Evolutionary conservation across 2,329 filamentous ascomycete genomes (phyloP).

Genomic region (Cercospora brassicicola): DNA sequence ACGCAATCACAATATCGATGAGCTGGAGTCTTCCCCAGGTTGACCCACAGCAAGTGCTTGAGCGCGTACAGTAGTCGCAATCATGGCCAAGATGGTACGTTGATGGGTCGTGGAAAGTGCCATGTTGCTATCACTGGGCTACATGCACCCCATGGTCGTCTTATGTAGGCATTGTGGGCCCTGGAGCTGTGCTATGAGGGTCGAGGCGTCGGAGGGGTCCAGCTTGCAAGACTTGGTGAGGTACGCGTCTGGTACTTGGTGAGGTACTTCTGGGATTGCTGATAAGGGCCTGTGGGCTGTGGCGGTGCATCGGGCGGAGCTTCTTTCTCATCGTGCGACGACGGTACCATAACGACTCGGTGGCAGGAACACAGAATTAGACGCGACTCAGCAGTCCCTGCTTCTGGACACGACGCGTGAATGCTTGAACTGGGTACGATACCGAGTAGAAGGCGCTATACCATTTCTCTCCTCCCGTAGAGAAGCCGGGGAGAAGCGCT

Average conservation of each 20-base stretch:
- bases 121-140: background rate
- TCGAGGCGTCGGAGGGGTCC: conserved; percentile 17
- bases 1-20: conserved; percentile 5
- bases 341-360: background rate
- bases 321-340: background rate
- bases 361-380: background rate
- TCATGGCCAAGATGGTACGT: background rate
- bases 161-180: conserved; percentile 27
- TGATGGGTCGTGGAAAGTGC: background rate
- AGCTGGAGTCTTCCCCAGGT: conserved; percentile 5
- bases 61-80: conserved; percentile 3
- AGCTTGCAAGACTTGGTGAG: background rate
- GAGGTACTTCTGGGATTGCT: conserved; percentile 23
- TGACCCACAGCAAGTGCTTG: background rate
- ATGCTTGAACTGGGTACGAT: background rate
- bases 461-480: background rate
- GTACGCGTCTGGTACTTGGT: conserved; percentile 28
- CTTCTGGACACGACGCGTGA: background rate
- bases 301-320: conserved; percentile 19
- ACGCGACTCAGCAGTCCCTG: background rate
- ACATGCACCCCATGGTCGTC: conserved; percentile 22
- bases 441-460: background rate
- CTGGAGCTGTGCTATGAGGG: conserved; percentile 16
- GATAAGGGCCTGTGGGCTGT: conserved; percentile 13
- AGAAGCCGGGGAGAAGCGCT: background rate